Conservation (phyloP, 768 basidiomycete species). For the Lactarius trivialis region DNA sequence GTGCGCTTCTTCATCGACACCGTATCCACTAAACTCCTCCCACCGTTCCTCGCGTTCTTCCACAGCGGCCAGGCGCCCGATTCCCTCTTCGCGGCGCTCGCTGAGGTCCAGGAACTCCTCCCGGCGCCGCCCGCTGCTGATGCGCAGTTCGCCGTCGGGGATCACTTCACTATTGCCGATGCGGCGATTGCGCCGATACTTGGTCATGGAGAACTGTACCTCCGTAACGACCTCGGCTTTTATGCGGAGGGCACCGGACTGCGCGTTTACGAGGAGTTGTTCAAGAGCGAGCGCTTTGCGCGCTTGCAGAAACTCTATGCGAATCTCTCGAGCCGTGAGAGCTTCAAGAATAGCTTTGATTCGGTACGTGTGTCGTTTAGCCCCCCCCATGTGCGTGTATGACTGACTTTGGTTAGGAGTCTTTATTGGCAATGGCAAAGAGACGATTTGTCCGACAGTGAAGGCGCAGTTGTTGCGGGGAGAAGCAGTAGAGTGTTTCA, state of each 20-base stretch:
- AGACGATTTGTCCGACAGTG: neutral
- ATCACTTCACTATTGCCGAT: slow-evolving; percentile 52
- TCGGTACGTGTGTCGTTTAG: slow-evolving; percentile 31
- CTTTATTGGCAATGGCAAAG: neutral
- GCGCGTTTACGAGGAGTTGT: slow-evolving; percentile 34
- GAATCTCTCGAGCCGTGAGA: slow-evolving; percentile 42
- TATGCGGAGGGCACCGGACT: slow-evolving; percentile 36
- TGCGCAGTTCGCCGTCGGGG: slow-evolving; percentile 33
- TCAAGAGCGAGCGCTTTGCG: slow-evolving; percentile 39
- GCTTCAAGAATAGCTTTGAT: slow-evolving; percentile 47
- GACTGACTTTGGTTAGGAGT: neutral
- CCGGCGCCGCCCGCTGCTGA: too few species aligned
- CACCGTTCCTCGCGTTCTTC: slow-evolving; percentile 33
- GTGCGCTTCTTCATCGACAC: slow-evolving; percentile 54
- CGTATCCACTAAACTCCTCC: slow-evolving; percentile 37
- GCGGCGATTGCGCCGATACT: slow-evolving; percentile 52
- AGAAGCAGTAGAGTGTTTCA: too few species aligned
- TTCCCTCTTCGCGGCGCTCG: slow-evolving; percentile 36
- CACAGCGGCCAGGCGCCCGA: slow-evolving; percentile 33
- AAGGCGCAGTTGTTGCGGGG: neutral
- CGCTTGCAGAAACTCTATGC: slow-evolving; percentile 41
- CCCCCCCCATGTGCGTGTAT: neutral
- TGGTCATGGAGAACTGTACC: slow-evolving; percentile 37
- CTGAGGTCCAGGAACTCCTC: slow-evolving; percentile 43
- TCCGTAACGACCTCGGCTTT: slow-evolving; percentile 44